These are phyloP conservation scores for Serendipita vermifera DNA, from an alignment of 768 basidiomycete genomes.

Conservation along the genomic window DNA sequence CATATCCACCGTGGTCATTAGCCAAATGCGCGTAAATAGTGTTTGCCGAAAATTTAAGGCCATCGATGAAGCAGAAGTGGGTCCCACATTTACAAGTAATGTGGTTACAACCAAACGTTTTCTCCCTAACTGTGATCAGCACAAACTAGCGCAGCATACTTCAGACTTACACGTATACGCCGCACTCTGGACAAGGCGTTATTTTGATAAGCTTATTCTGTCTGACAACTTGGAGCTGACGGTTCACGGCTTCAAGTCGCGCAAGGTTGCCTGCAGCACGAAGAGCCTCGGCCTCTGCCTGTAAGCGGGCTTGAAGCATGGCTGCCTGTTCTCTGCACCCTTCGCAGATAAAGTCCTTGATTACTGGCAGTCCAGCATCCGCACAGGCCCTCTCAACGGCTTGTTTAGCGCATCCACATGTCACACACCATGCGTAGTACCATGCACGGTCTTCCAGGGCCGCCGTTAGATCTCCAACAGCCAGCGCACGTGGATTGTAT, in stretches of 20 bases:
- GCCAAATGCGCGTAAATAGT: slow-evolving; percentile 17
- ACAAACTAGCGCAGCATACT: background rate
- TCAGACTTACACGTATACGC: background rate
- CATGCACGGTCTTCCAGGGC: slow-evolving; percentile 21
- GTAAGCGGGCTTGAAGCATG: background rate
- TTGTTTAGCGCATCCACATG: slow-evolving; percentile 20
- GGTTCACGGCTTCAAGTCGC: background rate
- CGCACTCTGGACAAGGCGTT: slow-evolving; percentile 1
- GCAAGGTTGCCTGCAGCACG: background rate
- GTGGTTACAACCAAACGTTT: slow-evolving; percentile 22
- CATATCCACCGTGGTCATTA: slow-evolving; percentile 7
- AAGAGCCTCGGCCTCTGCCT: background rate
- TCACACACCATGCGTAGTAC: slow-evolving; percentile 22
- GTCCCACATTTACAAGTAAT: slow-evolving; percentile 18
- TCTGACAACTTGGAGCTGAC: background rate
- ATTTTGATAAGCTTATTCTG: background rate
- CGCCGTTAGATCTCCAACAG: slow-evolving; percentile 18
- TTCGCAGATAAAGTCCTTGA: slow-evolving; percentile 16
- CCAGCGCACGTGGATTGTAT: slow-evolving; percentile 18
- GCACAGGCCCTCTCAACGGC: slow-evolving; percentile 19
- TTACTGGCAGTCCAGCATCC: slow-evolving; percentile 16
- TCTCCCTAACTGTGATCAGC: background rate
- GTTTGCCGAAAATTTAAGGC: background rate
- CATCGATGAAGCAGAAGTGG: slow-evolving; percentile 21
- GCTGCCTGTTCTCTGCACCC: slow-evolving; percentile 14